A percentile compares a stretch with the other conserved stretches of the same genome.
Conservation (phyloP, 2,329 filamentous ascomycete genomes). For the Trichoderma koningii region DNA sequence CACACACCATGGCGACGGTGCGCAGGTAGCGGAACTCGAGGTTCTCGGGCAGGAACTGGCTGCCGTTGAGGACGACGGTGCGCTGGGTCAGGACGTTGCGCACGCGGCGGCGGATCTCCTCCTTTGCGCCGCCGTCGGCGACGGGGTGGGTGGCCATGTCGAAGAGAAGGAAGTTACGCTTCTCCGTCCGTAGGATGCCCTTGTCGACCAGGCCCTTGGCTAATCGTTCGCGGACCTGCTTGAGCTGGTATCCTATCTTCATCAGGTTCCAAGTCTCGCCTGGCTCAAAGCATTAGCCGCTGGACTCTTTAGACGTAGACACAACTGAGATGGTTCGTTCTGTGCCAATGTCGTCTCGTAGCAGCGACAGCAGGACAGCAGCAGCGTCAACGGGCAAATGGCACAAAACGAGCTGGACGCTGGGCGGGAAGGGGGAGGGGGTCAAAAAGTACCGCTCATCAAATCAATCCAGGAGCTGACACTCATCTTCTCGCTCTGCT, state of each 20-base stretch:
- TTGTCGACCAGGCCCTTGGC: conserved; percentile 98
- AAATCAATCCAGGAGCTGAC: conserved; percentile 98
- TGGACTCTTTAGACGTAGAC: neutral
- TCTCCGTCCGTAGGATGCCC: conserved; percentile 96
- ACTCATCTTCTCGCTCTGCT: conserved; percentile 99
- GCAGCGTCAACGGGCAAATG: neutral
- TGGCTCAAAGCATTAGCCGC: conserved; percentile 42
- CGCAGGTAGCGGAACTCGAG: conserved; percentile 92
- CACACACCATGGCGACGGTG: conserved; percentile 95
- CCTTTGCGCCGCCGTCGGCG: conserved; percentile 93
- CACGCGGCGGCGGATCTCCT: conserved; percentile 91
- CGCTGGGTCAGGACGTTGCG: conserved; percentile 90
- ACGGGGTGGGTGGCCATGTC: conserved; percentile 99
- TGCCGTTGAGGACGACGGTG: conserved; percentile 84
- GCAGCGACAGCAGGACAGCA: neutral
- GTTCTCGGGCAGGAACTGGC: conserved; percentile 88
- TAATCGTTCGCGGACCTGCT: conserved; percentile 96
- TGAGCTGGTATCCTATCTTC: conserved; percentile 99
- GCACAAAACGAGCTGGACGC: neutral
- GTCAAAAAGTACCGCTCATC: conserved; percentile 75
- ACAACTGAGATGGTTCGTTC: neutral
- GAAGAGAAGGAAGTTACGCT: conserved; percentile 98
- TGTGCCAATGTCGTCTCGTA: neutral
- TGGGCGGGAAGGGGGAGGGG: neutral
- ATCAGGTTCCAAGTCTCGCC: conserved; percentile 99